phyloP scores from a whole-genome alignment of 148 eudicot species.

The Rhododendron ovatum region DNA sequence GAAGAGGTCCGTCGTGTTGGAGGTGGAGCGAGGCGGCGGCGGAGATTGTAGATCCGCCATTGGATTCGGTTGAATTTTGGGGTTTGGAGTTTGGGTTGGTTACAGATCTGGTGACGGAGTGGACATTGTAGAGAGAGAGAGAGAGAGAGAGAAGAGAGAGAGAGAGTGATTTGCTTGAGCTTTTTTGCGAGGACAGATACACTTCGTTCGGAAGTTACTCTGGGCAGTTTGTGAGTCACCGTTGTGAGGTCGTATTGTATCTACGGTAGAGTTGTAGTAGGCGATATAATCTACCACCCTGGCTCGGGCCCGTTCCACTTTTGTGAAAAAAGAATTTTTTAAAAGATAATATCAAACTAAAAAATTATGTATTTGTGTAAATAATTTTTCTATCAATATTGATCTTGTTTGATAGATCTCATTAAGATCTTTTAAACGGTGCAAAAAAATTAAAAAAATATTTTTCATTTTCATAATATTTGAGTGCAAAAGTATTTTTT shows the following conservation, averaged over 20 bases:
- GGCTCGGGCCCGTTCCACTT: no score
- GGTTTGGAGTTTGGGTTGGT: neutral
- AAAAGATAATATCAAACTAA: no score
- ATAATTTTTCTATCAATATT: no score
- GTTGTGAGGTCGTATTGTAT: neutral
- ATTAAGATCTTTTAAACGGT: no score
- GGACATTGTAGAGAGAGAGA: neutral
- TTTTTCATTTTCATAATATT: no score
- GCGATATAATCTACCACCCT: neutral
- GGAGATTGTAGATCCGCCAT: constrained; percentile 49
- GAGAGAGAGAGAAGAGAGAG: neutral
- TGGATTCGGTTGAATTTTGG: neutral
- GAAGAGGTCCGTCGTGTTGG: constrained; percentile 61
- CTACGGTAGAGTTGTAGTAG: neutral
- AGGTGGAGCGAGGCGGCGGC: constrained; percentile 27
- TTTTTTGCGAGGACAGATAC: neutral
- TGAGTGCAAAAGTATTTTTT: no score
- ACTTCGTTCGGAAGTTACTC: neutral
- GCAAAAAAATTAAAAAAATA: no score
- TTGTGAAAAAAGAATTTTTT: no score
- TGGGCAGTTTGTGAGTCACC: neutral
- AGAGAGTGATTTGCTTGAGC: neutral
- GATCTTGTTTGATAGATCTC: no score
- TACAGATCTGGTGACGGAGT: neutral
- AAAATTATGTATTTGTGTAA: no score